These are phyloP conservation scores for Phytophthora multivora DNA, from an alignment of 352 stramenopile genomes.

Conservation along the genomic window DNA sequence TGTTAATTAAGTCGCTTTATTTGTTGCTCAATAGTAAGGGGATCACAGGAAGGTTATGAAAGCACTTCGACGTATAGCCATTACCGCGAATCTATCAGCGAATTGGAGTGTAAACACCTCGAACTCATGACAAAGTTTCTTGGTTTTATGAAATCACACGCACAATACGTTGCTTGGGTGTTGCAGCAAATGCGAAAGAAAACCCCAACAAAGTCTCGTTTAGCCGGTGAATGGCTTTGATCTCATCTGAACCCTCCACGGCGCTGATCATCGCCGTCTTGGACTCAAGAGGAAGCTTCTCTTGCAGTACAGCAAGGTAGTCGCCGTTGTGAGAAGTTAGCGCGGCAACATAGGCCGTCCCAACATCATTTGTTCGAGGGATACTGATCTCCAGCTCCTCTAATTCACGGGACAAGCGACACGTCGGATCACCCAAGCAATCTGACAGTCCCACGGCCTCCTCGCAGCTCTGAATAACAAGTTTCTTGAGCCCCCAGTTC, in stretches of 20 bases:
- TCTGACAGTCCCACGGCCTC: constrained; percentile 1
- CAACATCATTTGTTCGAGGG: not conserved
- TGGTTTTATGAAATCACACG: not conserved
- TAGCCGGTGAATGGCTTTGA: not conserved
- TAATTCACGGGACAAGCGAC: constrained; percentile 6
- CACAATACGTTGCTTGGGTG: constrained; percentile 13
- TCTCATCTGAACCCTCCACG: not conserved
- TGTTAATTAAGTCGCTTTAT: no score
- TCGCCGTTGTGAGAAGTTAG: constrained; percentile 4
- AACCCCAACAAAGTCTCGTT: constrained; percentile 7
- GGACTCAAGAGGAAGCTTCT: not conserved
- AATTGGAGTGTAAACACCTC: no score
- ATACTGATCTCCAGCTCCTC: constrained; percentile 10
- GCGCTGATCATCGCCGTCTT: constrained; percentile 20
- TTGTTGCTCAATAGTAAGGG: no score
- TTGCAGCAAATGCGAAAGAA: constrained; percentile 17
- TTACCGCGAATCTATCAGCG: no score
- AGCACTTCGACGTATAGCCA: no score
- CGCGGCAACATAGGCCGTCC: not conserved
- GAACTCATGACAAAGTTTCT: no score
- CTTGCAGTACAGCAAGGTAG: constrained; percentile 7
- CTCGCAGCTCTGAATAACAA: constrained; percentile 2
- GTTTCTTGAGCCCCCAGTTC: constrained; percentile 14
- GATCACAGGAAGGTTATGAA: no score
- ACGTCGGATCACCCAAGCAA: constrained; percentile 5